These are phyloP conservation scores for Phytomonas sp. DNA, from an alignment of 208 protist species.

Conservation along the genomic window DNA sequence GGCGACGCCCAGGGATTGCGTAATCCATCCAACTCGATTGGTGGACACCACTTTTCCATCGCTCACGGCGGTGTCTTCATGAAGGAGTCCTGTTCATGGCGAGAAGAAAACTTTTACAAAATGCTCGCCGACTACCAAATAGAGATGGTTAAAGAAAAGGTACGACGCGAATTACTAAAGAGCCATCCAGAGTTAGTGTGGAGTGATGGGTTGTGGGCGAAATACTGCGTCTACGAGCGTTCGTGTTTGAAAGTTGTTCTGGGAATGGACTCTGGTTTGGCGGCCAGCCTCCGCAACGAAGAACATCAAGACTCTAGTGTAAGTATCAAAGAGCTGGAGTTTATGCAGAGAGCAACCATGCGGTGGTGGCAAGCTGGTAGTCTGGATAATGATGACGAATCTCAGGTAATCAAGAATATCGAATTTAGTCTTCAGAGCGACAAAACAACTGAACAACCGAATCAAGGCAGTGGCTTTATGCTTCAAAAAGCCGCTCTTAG, in stretches of 20 bases:
- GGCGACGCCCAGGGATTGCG: neutral
- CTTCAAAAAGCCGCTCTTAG: neutral
- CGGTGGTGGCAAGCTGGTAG: neutral
- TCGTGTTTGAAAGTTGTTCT: neutral
- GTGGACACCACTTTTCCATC: constrained; percentile 75
- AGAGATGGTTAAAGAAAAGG: constrained; percentile 25
- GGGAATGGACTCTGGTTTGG: neutral
- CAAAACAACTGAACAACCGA: constrained; percentile 1
- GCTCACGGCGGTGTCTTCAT: constrained; percentile 47
- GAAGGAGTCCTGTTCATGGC: constrained; percentile 62
- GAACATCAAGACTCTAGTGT: neutral
- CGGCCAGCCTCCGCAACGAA: neutral
- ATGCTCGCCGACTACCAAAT: constrained; percentile 54
- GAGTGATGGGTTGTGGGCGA: neutral
- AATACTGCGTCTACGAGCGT: neutral
- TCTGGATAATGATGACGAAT: neutral
- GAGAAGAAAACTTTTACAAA: constrained; percentile 78
- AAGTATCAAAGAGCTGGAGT: neutral
- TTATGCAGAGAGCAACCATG: neutral
- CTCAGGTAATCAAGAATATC: neutral
- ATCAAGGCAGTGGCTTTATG: neutral
- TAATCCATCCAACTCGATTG: constrained; percentile 25
- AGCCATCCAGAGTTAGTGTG: neutral
- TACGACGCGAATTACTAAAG: constrained; percentile 12
- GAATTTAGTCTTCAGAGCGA: neutral